Base-by-base conservation (phyloP, 1,284 basidiomycete species). In the Fomitopsis pinicola region DNA sequence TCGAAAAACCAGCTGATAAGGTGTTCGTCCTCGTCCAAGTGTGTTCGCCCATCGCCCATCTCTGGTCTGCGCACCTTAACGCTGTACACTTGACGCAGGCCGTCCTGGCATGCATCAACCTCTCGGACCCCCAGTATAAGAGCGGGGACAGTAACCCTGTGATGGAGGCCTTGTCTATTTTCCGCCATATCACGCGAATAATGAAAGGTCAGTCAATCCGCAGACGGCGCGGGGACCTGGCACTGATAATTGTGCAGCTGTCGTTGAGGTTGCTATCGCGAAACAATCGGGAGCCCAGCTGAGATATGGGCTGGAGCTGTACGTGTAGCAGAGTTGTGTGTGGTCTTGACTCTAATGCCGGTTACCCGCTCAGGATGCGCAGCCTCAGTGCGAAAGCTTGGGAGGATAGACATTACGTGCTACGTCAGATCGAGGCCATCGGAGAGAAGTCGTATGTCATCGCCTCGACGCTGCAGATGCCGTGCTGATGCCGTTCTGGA, bases 391-490 rank as follows among this genome's bases (percentile, higher is more conserved):
- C 90, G 12, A 93, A 88, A 68, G 86, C 90, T 54, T 95, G 92
- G 92, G 92, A 95, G 67, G 91, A 92, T 68, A 79, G 91, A 42
- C 88, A 92, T 14, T 77, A 87, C 22, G 89, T 93, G 15, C 77
- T 95, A 60, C 82, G 87, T 56, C 92, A 95, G 69, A 81, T 95
- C 54, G 87, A 91, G 52, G 84, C 87, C 26, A 87, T 95, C 55
- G 92, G 92, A 45, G 91, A 94, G 69, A 93, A 92, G 82, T 92
- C 90, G 91, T 92, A 62, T 71, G 87, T 75, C 30, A 28, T 22
- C n/a, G 1, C 15, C n/a, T 44, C 14, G 14, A 10, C 9, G 4
- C 26, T 2, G n/a, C 12, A 3, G 17, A 28, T 10, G 36, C 26
- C n/a, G 19, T 36, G 14, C 15, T 30, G 40, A 28, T 53, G 36